Evolutionary conservation across 2,329 filamentous ascomycete species (phyloP).

Genomic region (Acrocalymma vagum): DNA sequence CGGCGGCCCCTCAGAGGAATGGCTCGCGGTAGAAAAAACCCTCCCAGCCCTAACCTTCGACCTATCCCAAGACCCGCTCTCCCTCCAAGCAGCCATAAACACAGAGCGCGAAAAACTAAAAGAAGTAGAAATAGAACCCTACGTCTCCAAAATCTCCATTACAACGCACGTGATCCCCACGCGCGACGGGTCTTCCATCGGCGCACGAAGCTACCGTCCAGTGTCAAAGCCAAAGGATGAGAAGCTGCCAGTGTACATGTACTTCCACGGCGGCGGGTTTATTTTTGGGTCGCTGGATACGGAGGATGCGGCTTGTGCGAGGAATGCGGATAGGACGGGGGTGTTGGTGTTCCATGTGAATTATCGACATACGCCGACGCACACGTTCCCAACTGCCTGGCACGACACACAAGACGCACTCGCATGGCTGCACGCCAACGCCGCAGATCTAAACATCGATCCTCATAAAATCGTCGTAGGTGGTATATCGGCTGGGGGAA

Average conservation of each 20-base stretch:
- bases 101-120: slow-evolving; percentile 30
- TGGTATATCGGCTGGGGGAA: slow-evolving; percentile 61
- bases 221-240: slow-evolving; percentile 36
- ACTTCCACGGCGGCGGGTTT: slow-evolving; percentile 64
- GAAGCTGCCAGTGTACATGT: slow-evolving; percentile 59
- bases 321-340: slow-evolving; percentile 53
- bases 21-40: slow-evolving; percentile 40
- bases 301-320: slow-evolving; percentile 63
- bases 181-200: slow-evolving; percentile 55
- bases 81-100: slow-evolving; percentile 28
- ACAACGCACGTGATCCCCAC: slow-evolving; percentile 45
- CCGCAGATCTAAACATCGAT: slow-evolving; percentile 50
- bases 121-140: slow-evolving; percentile 26
- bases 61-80: slow-evolving; percentile 21
- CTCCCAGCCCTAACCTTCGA: slow-evolving; percentile 33
- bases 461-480: slow-evolving; percentile 56
- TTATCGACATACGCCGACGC: slow-evolving; percentile 67
- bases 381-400: slow-evolving; percentile 61
- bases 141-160: slow-evolving; percentile 30
- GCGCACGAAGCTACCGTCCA: slow-evolving; percentile 59
- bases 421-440: slow-evolving; percentile 61
- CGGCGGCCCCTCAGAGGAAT: slow-evolving; percentile 40
- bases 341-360: slow-evolving; percentile 64
- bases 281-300: slow-evolving; percentile 62
- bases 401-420: slow-evolving; percentile 64